phyloP scores from a whole-genome alignment of 768 basidiomycete genomes.

The Dendrothele bispora region DNA sequence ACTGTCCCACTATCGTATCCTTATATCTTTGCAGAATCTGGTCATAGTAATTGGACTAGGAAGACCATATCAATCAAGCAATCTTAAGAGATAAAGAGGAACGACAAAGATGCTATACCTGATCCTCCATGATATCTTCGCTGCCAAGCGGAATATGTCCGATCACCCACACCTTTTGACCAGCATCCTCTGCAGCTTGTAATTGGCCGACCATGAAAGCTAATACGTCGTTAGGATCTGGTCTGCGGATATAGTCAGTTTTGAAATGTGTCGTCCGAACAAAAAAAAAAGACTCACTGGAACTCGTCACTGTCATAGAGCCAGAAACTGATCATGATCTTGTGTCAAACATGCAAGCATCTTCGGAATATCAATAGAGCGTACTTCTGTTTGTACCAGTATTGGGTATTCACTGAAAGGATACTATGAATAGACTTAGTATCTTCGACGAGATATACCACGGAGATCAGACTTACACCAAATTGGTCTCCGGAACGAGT shows the following conservation, averaged over 20 bases:
- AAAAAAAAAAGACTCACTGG: slow-evolving; percentile 19
- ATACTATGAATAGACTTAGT: slow-evolving; percentile 20
- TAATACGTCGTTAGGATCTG: slow-evolving; percentile 42
- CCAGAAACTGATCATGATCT: slow-evolving; percentile 31
- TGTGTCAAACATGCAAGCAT: not conserved
- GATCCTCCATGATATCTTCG: slow-evolving; percentile 22
- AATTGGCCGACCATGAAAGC: slow-evolving; percentile 36
- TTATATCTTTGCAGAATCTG: slow-evolving; percentile 42
- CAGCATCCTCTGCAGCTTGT: slow-evolving; percentile 36
- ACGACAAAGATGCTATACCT: slow-evolving; percentile 7
- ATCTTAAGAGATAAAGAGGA: not conserved
- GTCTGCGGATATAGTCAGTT: slow-evolving; percentile 12
- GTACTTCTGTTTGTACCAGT: slow-evolving; percentile 37
- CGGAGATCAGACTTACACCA: slow-evolving; percentile 17
- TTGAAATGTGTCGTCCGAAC: not conserved
- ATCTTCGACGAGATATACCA: not conserved
- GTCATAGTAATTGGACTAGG: slow-evolving; percentile 40
- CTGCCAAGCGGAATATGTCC: slow-evolving; percentile 35
- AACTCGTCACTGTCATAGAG: slow-evolving; percentile 37
- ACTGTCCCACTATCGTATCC: slow-evolving; percentile 39
- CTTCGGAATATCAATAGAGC: slow-evolving; percentile 8
- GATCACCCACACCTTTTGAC: slow-evolving; percentile 39
- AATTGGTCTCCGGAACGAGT: slow-evolving; percentile 28
- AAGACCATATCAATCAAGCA: not conserved
- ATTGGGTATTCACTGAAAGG: slow-evolving; percentile 39